Base-by-base conservation (phyloP, 1,284 basidiomycete species). In the Leccinum insigne region DNA sequence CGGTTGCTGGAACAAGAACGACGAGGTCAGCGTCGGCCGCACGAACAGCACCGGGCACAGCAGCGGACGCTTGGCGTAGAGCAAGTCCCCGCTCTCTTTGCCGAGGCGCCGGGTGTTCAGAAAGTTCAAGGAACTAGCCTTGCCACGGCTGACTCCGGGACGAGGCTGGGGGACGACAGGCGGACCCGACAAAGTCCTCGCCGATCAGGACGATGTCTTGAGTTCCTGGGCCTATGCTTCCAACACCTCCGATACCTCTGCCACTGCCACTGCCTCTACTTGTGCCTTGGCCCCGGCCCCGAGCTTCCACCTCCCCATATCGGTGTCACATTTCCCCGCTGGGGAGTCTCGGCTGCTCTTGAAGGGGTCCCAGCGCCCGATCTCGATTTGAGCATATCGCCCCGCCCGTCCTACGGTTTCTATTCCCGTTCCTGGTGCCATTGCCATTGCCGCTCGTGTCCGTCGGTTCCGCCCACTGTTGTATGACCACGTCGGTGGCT, bases 41-140 rank as follows among this genome's bases (percentile, higher is more conserved):
- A 93, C 89, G 70, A 93, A 93, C 18, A 79, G 77, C 67, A 93
- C 80, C 0, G 91, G 91, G 29, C 80, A 79, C 13, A 92, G 79
- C 0, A 86, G 78, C 2, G 89, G 90, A 40, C 91, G 78, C 59
- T 87, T 84, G 38, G 83, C 77, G 66, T 85, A 81, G 11, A 90
- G 77, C 35, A 87, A 70, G 47, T 80, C 32, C 32, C 32, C 32
- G 32, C 32, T 35, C 32, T 80, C 75, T 18, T 68, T 71, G 1
- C 70, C 71, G 26, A 76, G 49, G 9, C 47, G 47, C 5, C 10
- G n/a, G 47, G 47, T 49, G 44, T n/a, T n/a, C n/a, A 3, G n/a
- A 47, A n/a, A 47, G n/a, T 18, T 47, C 32, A 35, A 35, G n/a
- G n/a, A 5, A 44, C 4, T 44, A 18, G n/a, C 44, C 44, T 49